phyloP scores from a whole-genome alignment of 2,329 filamentous ascomycete genomes.

The Aspergillus sp. region DNA sequence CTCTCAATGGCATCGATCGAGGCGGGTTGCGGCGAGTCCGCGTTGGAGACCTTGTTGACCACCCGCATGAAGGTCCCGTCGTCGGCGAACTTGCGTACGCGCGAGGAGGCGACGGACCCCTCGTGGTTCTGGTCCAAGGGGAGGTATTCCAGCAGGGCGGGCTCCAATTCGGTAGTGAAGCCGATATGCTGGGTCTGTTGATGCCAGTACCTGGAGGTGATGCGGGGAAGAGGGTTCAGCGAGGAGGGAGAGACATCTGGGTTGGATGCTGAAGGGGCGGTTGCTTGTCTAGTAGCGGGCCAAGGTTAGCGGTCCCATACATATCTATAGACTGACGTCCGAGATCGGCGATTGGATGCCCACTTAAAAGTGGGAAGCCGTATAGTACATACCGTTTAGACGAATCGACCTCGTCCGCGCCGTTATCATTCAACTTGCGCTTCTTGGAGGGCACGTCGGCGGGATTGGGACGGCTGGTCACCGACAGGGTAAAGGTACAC shows the following conservation, averaged over 20 bases:
- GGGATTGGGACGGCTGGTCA: slow-evolving; percentile 13
- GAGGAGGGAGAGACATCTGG: slow-evolving; percentile 17
- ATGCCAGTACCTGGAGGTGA: slow-evolving; percentile 32
- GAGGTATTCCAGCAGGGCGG: slow-evolving; percentile 37
- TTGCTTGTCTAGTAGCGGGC: slow-evolving; percentile 23
- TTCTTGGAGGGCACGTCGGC: slow-evolving; percentile 34
- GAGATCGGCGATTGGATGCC: slow-evolving; percentile 17
- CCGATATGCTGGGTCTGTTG: slow-evolving; percentile 42
- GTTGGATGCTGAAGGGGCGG: slow-evolving; percentile 19
- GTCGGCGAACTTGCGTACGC: slow-evolving; percentile 37
- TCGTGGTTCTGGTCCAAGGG: slow-evolving; percentile 41
- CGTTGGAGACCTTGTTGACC: slow-evolving; percentile 28
- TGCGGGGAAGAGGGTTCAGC: slow-evolving; percentile 21
- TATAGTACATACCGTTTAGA: slow-evolving; percentile 34
- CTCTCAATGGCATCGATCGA: slow-evolving; percentile 43
- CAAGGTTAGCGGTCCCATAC: slow-evolving; percentile 14
- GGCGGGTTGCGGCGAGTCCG: slow-evolving; percentile 30
- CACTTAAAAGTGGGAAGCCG: slow-evolving; percentile 5
- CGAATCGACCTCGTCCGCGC: slow-evolving; percentile 25
- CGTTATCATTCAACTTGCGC: slow-evolving; percentile 36
- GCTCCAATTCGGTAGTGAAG: slow-evolving; percentile 42
- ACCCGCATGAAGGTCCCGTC: slow-evolving; percentile 43
- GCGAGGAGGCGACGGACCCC: slow-evolving; percentile 32
- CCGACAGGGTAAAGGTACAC: slow-evolving; percentile 38
- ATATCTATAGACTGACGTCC: slow-evolving; percentile 17